Base-by-base conservation (phyloP, 305 asterid genomes). In the Fraxinus latifolia region DNA sequence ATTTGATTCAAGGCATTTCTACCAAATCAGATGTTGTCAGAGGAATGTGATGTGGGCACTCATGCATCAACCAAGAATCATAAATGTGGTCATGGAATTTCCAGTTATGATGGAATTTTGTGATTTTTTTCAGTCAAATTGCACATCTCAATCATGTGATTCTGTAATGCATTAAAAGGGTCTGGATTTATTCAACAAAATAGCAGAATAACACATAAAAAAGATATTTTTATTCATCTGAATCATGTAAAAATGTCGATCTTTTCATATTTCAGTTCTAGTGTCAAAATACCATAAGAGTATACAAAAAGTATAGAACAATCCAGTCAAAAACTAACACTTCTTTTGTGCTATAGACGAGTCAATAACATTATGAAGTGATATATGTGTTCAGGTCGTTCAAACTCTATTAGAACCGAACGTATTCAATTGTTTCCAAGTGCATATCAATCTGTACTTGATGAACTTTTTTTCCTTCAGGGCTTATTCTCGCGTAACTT, bases 1-100 rank as follows among this genome's bases (percentile, higher is more conserved):
- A 53, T 17, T 55, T 1, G 27, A 55, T 17, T 55, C 67, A 55
- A 78, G 37, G 33, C 39, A 33, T 50, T 11, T 42, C 25, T 7
- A 9, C 87, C 60, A 81, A 53, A 84, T 81, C 88, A 84, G 88
- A 84, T 84, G 81, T 65, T 53, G 86, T 83, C 78, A 27, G 76
- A 34, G 44, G 19, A 76, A 78, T 21, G 36, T 21, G 34, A 79
- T 77, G 33, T 76, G 75, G 60, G 14, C 75, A 72, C 80, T 71
- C 47, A 65, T 82, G 55, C 83, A 37, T 76, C 77, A 55, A 32
- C 78, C 78, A 82, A 39, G 75, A 36, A 34, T 74, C 85, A 4
- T 29, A 31, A 78, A 74, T 76, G 34, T 34, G 32, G 27, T 72
- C 73, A 80, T 82, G 53, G 67, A 72, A n/a, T 25, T 31, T 77